Evolutionary conservation across 2,329 filamentous ascomycete genomes (phyloP).

Genomic region (Penicillium expansum): DNA sequence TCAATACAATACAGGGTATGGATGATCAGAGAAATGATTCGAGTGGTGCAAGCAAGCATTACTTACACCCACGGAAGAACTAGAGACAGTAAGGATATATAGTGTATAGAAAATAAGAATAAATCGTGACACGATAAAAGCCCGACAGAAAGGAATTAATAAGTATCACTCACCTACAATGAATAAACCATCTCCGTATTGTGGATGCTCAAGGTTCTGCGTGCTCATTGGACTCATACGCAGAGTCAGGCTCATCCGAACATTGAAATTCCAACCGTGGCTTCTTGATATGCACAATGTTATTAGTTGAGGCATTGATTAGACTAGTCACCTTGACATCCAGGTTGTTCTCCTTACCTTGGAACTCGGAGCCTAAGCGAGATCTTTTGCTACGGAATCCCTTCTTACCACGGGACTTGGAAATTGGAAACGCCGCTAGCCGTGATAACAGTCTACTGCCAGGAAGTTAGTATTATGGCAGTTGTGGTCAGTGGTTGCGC

Average conservation of each 20-base stretch:
- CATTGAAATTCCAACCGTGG: background rate
- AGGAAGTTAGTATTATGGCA: background rate
- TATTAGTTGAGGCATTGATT: background rate
- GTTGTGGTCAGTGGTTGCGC: too few relatives aligned
- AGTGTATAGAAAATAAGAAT: background rate
- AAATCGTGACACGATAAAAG: background rate
- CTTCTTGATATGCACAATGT: background rate
- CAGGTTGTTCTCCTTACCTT: background rate
- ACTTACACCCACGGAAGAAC: background rate
- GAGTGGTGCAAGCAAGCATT: background rate
- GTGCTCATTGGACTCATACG: background rate
- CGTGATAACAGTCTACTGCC: background rate
- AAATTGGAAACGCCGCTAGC: background rate
- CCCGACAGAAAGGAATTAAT: background rate
- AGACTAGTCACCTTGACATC: background rate
- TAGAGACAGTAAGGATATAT: background rate
- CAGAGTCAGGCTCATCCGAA: background rate
- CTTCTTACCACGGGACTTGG: background rate
- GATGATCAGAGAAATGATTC: background rate
- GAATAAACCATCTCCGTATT: background rate
- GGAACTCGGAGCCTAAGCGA: background rate
- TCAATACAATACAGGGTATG: background rate
- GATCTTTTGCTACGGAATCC: background rate
- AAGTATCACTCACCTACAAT: background rate
- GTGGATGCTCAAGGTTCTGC: background rate